phyloP scores from a whole-genome alignment of 352 stramenopile genomes.

The Globisporangium polare region DNA sequence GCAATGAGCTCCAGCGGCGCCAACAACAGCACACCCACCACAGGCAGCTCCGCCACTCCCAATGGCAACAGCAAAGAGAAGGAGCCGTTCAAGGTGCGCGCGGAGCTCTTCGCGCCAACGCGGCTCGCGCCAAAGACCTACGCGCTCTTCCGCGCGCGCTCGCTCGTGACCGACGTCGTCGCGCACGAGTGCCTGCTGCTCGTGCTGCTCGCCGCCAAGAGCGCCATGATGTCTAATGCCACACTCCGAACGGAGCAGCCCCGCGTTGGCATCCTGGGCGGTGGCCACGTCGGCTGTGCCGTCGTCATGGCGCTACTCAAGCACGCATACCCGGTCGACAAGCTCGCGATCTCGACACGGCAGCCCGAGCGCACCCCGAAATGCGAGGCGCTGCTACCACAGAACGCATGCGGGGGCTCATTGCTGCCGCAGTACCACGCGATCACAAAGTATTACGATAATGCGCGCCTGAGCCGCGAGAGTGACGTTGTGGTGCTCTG shows the following conservation, averaged over 20 bases:
- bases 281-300: conserved; percentile 44
- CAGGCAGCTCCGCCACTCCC: not conserved
- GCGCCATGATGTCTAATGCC: too few relatives aligned
- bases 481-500: conserved; percentile 60
- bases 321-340: conserved; percentile 29
- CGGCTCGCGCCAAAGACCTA: conserved; percentile 4
- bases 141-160: conserved; percentile 5
- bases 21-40: not conserved
- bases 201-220: conserved; percentile 6
- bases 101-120: conserved; percentile 9
- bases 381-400: conserved; percentile 27
- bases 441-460: conserved; percentile 53
- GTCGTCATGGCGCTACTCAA: conserved; percentile 45
- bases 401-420: conserved; percentile 1
- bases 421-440: conserved; percentile 29
- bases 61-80: conserved; percentile 4
- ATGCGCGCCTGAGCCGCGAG: conserved; percentile 43
- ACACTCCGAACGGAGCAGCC: conserved; percentile 14
- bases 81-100: conserved; percentile 9
- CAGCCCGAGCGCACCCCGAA: conserved; percentile 46
- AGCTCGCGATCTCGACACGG: conserved; percentile 49
- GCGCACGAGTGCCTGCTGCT: conserved; percentile 14
- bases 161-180: conserved; percentile 10
- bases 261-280: conserved; percentile 47
- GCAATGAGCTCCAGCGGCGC: not conserved